Evolutionary conservation across 1,284 basidiomycete genomes (phyloP), one percentile per base, ranked within the genome.

Genomic region (Flammula alnicola): DNA sequence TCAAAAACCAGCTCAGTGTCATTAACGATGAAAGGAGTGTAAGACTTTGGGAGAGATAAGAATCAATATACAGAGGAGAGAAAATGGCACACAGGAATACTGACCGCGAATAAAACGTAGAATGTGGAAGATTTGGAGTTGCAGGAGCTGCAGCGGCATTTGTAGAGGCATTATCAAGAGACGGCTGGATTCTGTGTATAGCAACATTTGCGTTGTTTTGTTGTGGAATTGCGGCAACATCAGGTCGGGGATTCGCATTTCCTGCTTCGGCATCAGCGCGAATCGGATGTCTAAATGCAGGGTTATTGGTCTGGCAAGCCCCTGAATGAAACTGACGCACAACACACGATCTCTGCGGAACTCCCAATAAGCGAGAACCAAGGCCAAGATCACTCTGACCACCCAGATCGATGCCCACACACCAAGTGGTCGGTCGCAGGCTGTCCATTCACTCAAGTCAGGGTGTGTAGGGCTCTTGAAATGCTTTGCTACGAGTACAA

Each of bases 1-100:
- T 83, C 12, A 91, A 63, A 62, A 91, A 91, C 88, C 89, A 92
- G 47, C 77, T 80, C 10, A 91, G 63, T n/a, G 84, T 86, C 51
- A 88, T 66, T 47, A 88, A 66, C 12, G 86, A 86, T 8, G 80
- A 78, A 57, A 88, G 68, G 35, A 88, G 72, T 2, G 83, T 81
- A 43, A 90, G 62, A n/a, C 61, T 46, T n/a, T n/a, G n/a, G n/a
- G 10, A 27, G n/a, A 12, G 32, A 48, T 11, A 22, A 7, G 16
- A 37, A n/a, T n/a, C n/a, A 27, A 16, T 29, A 5, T 8, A 3
- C 7, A 17, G 14, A 10, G 10, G 8, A 23, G 4, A 14, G n/a
- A 23, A 23, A 14, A 11, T 8, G 22, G n/a, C 25, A n/a, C n/a
- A n/a, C n/a, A n/a, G n/a, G 22, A n/a, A 26, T n/a, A 52, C 68